Evolutionary conservation across 768 basidiomycete species (phyloP), one percentile per base, ranked within the genome.

Genomic region (Infundibulicybe gibba): DNA sequence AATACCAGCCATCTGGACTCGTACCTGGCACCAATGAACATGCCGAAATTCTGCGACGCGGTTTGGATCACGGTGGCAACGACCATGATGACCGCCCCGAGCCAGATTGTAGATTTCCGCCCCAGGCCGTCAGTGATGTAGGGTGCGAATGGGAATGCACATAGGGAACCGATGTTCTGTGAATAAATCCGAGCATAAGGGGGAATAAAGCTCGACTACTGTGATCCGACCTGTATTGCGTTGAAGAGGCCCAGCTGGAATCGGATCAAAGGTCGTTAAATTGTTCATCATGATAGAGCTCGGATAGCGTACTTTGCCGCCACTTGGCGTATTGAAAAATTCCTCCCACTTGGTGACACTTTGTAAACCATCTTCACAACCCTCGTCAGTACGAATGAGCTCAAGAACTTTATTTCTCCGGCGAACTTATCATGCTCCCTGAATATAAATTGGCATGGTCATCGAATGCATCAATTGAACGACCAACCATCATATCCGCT

Each of bases 351-450:
- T 77, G n/a, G 57, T 46, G 49, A 89, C 69, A 41, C 77, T 76
- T 63, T 90, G 87, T 35, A 90, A 70, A 61, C 83, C 84, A 63
- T 89, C 25, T 25, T 87, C 85, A 87, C 85, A 79, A 87, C 80
- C 61, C 79, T 81, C 49, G 8, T 25, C 25, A 25, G n/a, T n/a
- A 25, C 25, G 25, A 8, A 25, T n/a, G 8, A 25, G 8, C 8
- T 25, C 4, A 8, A 8, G 25, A 25, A 25, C 3, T n/a, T n/a
- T 25, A 25, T 25, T 25, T 25, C 25, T 3, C 25, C 8, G 8
- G 25, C 25, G 25, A 25, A 25, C 25, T 25, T 25, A 25, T 25
- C 25, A 25, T 25, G 25, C 25, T 25, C 25, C 25, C 25, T 25
- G 25, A 4, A 25, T 25, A 25, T 25, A 8, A 3, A 8, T 25